Evolutionary conservation across 2,329 filamentous ascomycete genomes (phyloP).

Genomic region (Mycocentrospora acerina): DNA sequence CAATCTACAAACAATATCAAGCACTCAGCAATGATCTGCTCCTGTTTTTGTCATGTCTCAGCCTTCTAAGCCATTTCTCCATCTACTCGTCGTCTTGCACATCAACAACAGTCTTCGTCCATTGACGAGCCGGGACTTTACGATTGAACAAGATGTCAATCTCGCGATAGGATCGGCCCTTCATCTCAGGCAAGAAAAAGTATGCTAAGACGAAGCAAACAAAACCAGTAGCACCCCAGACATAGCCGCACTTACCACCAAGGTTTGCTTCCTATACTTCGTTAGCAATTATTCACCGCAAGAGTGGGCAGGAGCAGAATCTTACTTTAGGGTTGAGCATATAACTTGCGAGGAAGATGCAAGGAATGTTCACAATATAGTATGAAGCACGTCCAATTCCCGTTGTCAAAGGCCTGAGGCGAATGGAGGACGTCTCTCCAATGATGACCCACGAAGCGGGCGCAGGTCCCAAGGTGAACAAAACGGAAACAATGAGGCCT

Average conservation of each 20-base stretch:
- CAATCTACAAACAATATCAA: conserved; percentile 1
- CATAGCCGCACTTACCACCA: conserved; percentile 37
- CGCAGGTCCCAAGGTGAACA: conserved; percentile 64
- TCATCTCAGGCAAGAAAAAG: conserved; percentile 57
- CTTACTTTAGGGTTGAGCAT: conserved; percentile 58
- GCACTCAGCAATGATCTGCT: conserved; percentile 1
- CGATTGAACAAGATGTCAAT: conserved; percentile 52
- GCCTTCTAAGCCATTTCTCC: not conserved
- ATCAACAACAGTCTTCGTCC: conserved; percentile 58
- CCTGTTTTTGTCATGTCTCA: conserved; percentile 3
- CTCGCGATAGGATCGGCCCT: conserved; percentile 52
- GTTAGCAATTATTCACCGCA: conserved; percentile 58
- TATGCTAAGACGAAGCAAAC: conserved; percentile 56
- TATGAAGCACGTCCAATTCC: conserved; percentile 65
- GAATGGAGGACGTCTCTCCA: conserved; percentile 65
- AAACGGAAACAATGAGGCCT: conserved; percentile 65
- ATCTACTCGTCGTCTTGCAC: conserved; percentile 63
- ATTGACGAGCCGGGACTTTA: conserved; percentile 56
- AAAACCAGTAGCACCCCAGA: conserved; percentile 50
- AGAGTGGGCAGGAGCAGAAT: conserved; percentile 40
- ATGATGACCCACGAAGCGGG: conserved; percentile 69
- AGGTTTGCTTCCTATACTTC: conserved; percentile 59
- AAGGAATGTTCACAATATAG: conserved; percentile 66
- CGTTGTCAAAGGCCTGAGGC: conserved; percentile 65
- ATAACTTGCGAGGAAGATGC: conserved; percentile 62